These are phyloP conservation scores for Neurospora intermedia DNA, from an alignment of 495 filamentous ascomycete species.

Conservation along the genomic window DNA sequence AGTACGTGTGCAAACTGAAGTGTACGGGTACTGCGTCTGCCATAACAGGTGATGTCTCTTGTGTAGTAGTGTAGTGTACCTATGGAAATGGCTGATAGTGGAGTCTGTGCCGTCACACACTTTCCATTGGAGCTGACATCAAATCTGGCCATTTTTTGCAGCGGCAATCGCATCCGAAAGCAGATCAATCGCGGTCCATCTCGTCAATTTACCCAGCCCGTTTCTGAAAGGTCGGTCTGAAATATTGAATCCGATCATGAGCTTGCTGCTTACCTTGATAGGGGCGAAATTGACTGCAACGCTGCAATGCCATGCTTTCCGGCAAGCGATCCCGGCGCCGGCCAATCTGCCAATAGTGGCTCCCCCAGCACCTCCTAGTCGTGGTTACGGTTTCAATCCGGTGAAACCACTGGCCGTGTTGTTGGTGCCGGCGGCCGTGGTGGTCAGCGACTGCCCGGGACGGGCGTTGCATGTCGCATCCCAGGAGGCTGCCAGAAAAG, in stretches of 20 bases:
- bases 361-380: neutral
- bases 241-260: neutral
- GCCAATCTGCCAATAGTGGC: neutral
- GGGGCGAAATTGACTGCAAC: neutral
- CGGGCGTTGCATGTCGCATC: neutral
- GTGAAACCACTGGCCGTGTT: neutral
- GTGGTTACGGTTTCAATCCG: neutral
- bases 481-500: neutral
- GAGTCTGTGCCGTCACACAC: neutral
- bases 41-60: neutral
- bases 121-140: neutral
- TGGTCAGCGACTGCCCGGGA: neutral
- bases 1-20: neutral
- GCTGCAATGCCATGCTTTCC: neutral
- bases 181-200: neutral
- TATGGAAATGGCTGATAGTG: neutral
- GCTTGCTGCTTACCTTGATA: neutral
- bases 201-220: neutral
- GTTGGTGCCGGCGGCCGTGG: neutral
- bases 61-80: too few relatives aligned
- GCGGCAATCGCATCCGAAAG: neutral
- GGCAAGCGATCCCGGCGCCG: neutral
- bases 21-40: neutral
- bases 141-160: neutral
- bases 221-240: neutral